phyloP scores from a whole-genome alignment of 352 stramenopile species.

The Peronospora destructor region DNA sequence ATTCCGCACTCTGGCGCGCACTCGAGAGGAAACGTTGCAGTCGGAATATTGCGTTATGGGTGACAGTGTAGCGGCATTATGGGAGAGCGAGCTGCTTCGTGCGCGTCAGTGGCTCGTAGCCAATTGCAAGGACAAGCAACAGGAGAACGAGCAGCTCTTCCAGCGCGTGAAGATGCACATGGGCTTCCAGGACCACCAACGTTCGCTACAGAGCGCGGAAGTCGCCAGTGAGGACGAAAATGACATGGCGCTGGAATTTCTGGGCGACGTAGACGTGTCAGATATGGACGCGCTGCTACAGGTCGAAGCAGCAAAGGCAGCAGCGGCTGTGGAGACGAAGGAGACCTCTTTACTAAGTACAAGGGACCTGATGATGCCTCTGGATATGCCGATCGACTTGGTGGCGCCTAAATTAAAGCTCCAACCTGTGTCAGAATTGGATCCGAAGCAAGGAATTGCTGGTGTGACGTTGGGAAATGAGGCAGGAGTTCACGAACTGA shows the following conservation, averaged over 20 bases:
- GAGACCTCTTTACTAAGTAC: constrained; percentile 6
- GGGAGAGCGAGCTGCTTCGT: constrained; percentile 41
- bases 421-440: constrained; percentile 12
- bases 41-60: constrained; percentile 16
- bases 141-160: constrained; percentile 18
- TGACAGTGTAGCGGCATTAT: constrained; percentile 23
- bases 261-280: constrained; percentile 39
- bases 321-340: background rate
- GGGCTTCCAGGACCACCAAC: constrained; percentile 35
- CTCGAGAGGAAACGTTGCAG: background rate
- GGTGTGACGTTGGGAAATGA: constrained; percentile 32
- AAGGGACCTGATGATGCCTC: constrained; percentile 17
- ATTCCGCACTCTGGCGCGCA: constrained; percentile 9
- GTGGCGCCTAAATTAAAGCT: constrained; percentile 9
- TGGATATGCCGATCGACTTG: constrained; percentile 33
- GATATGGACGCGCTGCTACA: constrained; percentile 52
- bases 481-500: constrained; percentile 37
- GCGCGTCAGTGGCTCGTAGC: constrained; percentile 29
- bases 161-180: constrained; percentile 35
- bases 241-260: constrained; percentile 45
- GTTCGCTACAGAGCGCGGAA: constrained; percentile 22
- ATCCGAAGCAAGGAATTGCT: constrained; percentile 14
- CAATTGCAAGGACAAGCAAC: constrained; percentile 13
- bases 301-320: constrained; percentile 21
- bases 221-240: constrained; percentile 25